Base-by-base conservation (phyloP, 441 rosid genomes). In the Arabidopsis hybrid region DNA sequence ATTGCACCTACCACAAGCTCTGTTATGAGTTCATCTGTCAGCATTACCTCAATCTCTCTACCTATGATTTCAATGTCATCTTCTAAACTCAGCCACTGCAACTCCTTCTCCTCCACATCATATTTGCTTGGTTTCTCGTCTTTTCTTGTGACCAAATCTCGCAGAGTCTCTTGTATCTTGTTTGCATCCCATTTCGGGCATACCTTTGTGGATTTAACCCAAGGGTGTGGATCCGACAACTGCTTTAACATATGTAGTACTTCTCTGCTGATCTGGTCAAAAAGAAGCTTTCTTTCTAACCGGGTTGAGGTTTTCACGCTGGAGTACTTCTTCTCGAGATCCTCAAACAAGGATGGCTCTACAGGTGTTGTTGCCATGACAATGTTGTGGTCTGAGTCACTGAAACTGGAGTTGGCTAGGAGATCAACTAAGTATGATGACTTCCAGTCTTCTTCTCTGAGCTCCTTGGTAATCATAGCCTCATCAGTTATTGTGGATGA, bases 271-370 rank as follows among this genome's bases (percentile, higher is more conserved):
- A 93, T 79, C 1, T 81, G 84, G 66, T 96, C 93, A 9, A 92
- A 96, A 4, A 91, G 81, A 43, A 93, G 83, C 73, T 78, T 86
- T 69, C 99, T 85, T 51, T 91, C 98, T 9, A 87, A 53, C 79
- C 85, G 86, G 8, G 81, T 74, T 74, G 87, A 83, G 52, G 83
- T 73, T 50, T 78, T 69, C 62, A 62, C 61, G 52, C 49, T 40
- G 3, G 72, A 51, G 77, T 86, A 86, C 69, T 82, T 83, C 78
- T 89, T 85, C 85, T 96, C 99, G 0, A 93, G 88, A 77, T 87
- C 89, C 64, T 92, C 89, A 3, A 93, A 96, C 59, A 91, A 77
- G 12, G 57, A 40, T 29, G 91, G 91, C 53, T 78, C 89, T 73
- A 91, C 81, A 0, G 97, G 93, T 76, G 83, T 78, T 50, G 88